Evolutionary conservation across 1,284 basidiomycete genomes (phyloP), one percentile per base, ranked within the genome.

Genomic region (Malassezia arunalokei): DNA sequence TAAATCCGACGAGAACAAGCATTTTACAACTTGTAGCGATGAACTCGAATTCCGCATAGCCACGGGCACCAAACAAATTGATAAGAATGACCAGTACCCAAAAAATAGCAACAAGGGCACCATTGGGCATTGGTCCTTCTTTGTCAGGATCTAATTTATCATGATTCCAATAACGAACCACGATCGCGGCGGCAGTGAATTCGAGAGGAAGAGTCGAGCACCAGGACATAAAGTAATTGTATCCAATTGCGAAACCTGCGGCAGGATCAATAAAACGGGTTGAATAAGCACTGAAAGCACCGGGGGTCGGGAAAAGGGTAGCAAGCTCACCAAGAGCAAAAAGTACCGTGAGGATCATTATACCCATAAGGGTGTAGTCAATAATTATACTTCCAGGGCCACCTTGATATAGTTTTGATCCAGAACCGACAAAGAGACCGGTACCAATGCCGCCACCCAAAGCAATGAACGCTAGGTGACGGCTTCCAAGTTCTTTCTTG

Each of bases 241-340:
- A 62, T 8, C 68, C 68, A 2, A 71, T 77, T 5, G 83, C 82
- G 64, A 85, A 85, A 37, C 84, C 84, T 47, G 83, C 76, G 3
- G 84, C 81, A 43, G 84, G 84, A 66, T 86, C 84, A 32, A 71
- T 55, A 44, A 64, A 69, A 3, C 65, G 63, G 9, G 55, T 54
- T 7, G 63, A 60, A 32, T 66, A 69, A 24, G 62, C 57, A 40
- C 63, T 57, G 42, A 71, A 71, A 5, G 62, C 61, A 5, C 68
- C 68, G 3, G 62, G 59, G n/a, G 69, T 63, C 7, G 68, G 66
- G 12, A 65, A 51, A 35, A 63, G 50, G 6, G 63, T 53, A 0
- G 60, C 57, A 54, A 71, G 60, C 40, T 71, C 68, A n/a, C 65
- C 65, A 3, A 71, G 59, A 2, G 62, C 63, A 24, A 65, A 62